Percentiles rank a stretch among this genome's conserved stretches.
Conservation (phyloP, 148 eudicot species). For the Selenicereus undatus region DNA sequence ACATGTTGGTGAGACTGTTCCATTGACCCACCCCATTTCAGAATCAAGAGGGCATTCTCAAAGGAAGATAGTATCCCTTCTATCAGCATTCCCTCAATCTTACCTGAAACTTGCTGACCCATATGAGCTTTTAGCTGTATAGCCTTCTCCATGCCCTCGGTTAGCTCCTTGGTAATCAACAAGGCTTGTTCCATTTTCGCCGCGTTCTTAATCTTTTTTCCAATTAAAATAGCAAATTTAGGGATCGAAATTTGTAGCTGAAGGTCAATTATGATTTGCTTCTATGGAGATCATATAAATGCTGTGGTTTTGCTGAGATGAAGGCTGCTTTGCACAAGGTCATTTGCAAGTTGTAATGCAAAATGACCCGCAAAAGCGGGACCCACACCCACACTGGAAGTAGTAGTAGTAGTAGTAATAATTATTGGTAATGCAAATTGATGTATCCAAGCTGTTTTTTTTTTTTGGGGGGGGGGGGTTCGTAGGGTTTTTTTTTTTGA, state of each 20-base stretch:
- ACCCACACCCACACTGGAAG: neutral
- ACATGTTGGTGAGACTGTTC: conserved; percentile 37
- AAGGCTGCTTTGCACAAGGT: neutral
- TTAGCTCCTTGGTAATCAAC: conserved; percentile 47
- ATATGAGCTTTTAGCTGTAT: conserved; percentile 52
- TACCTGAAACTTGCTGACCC: conserved; percentile 32
- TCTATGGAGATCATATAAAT: neutral
- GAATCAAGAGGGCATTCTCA: conserved; percentile 63
- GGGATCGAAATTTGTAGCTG: neutral
- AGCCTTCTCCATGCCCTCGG: conserved; percentile 63
- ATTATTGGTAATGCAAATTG: no score
- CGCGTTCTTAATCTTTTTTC: no score
- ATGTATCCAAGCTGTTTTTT: neutral
- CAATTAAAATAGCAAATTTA: no score
- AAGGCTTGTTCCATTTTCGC: conserved; percentile 26
- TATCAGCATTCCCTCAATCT: conserved; percentile 38
- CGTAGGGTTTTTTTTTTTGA: neutral
- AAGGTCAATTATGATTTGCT: neutral
- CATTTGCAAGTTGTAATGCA: neutral
- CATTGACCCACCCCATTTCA: conserved; percentile 44
- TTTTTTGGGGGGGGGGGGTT: neutral
- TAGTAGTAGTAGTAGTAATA: no score
- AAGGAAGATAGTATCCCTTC: conserved; percentile 58
- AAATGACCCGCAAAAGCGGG: neutral
- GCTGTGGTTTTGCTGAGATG: conserved; percentile 12